Evolutionary conservation across 129 eudicot species (phyloP).

Genomic region (Solidago caesia): DNA sequence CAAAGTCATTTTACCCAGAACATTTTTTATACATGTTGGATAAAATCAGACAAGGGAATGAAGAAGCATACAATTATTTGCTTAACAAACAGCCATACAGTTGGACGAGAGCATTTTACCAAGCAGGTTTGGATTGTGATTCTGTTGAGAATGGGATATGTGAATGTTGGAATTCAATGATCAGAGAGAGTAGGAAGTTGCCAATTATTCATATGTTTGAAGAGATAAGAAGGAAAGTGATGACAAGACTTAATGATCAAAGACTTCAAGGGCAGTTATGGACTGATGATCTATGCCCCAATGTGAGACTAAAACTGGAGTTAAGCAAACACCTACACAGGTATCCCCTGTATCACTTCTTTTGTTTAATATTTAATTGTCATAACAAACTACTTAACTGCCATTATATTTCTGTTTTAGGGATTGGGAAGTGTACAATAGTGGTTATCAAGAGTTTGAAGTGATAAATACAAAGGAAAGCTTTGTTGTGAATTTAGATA

Average conservation of each 20-base stretch:
- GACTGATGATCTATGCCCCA: background rate
- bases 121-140: background rate
- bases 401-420: background rate
- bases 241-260: background rate
- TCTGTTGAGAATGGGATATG: background rate
- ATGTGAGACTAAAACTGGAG: background rate
- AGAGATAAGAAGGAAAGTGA: background rate
- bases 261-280: too few relatives aligned
- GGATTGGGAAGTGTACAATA: background rate
- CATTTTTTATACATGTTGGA: background rate
- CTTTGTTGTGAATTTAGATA: too few relatives aligned
- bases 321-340: background rate
- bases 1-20: background rate
- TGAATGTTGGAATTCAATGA: slow-evolving; percentile 12
- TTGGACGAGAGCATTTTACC: background rate
- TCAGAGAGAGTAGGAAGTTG: background rate
- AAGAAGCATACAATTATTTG: background rate
- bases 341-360: background rate
- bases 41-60: background rate
- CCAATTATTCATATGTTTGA: background rate
- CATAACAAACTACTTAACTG: too few relatives aligned
- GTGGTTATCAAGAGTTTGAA: background rate
- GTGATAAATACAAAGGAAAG: background rate
- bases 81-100: background rate
- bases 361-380: too few relatives aligned